Conservation (phyloP, 2,329 filamentous ascomycete species). For the Westerdykella aurantiaca region DNA sequence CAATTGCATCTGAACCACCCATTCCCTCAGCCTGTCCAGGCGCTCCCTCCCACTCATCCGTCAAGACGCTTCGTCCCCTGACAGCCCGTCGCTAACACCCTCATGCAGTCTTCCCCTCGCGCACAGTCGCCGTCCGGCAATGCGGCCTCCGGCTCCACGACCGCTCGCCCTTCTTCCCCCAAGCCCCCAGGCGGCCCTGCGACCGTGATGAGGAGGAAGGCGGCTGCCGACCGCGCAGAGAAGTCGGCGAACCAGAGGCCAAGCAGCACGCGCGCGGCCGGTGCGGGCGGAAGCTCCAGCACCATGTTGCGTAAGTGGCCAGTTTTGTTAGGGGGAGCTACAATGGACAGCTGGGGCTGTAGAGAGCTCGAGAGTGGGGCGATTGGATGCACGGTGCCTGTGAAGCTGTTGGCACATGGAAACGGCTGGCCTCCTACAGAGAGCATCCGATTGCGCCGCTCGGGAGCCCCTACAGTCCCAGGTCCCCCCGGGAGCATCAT, state of each 20-base stretch:
- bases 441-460: too few species aligned
- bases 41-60: too few species aligned
- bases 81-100: too few species aligned
- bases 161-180: constrained; percentile 76
- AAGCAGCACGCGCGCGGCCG: constrained; percentile 85
- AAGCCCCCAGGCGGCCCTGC: constrained; percentile 88
- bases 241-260: constrained; percentile 91
- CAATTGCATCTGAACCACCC: too few species aligned
- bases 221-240: constrained; percentile 95
- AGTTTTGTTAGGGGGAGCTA: constrained; percentile 1
- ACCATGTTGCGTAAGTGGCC: constrained; percentile 86
- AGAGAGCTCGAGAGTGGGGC: not conserved
- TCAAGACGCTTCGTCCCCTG: too few species aligned
- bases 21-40: too few species aligned
- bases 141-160: constrained; percentile 57
- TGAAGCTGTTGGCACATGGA: not conserved
- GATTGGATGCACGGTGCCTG: not conserved
- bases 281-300: constrained; percentile 91
- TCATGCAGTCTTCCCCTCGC: constrained; percentile 33
- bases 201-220: constrained; percentile 89
- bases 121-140: constrained; percentile 35
- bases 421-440: not conserved
- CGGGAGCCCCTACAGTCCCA: too few species aligned
- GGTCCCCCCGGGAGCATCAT: too few species aligned
- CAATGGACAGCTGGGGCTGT: not conserved